Percentiles rank a stretch among this genome's conserved stretches.
phyloP scores from a whole-genome alignment of 2,329 filamentous ascomycete species.

The Phoma herbarum region DNA sequence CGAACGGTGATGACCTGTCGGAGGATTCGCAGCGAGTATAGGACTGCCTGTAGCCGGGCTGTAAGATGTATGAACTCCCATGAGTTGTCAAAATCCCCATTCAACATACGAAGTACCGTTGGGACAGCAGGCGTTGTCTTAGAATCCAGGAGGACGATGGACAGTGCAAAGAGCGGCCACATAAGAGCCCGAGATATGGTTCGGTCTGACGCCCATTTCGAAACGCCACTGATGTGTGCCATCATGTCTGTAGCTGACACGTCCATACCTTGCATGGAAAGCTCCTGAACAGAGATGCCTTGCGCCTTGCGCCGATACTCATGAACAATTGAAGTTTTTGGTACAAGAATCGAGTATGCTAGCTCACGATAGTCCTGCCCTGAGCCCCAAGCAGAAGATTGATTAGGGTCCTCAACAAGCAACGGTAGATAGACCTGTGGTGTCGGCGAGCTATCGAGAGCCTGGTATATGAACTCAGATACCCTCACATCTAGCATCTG shows the following conservation, averaged over 20 bases:
- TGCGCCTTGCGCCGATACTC: conserved; percentile 54
- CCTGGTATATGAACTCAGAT: conserved; percentile 45
- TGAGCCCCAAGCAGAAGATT: conserved; percentile 55
- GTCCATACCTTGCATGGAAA: conserved; percentile 6
- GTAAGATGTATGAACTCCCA: conserved; percentile 53
- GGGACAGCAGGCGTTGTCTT: conserved; percentile 32
- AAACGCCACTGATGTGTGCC: conserved; percentile 24
- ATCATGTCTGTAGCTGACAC: conserved; percentile 23
- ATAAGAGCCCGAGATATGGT: conserved; percentile 23
- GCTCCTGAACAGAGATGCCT: conserved; percentile 32
- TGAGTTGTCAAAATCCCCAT: conserved; percentile 42
- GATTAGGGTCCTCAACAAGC: conserved; percentile 60
- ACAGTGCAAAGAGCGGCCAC: conserved; percentile 41
- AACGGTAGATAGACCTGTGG: conserved; percentile 69
- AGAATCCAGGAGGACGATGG: conserved; percentile 32
- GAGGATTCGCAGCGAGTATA: conserved; percentile 56
- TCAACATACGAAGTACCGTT: conserved; percentile 33
- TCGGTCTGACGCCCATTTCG: conserved; percentile 28
- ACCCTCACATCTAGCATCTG: conserved; percentile 45
- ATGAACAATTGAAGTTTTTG: conserved; percentile 28
- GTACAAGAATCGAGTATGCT: conserved; percentile 51
- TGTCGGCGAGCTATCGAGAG: conserved; percentile 26
- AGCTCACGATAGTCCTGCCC: conserved; percentile 49
- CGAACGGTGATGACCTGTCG: conserved; percentile 48
- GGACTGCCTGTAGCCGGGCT: conserved; percentile 53